Evolutionary conservation across 2,329 filamentous ascomycete genomes (phyloP).

Genomic region (Botrytis tulipae): DNA sequence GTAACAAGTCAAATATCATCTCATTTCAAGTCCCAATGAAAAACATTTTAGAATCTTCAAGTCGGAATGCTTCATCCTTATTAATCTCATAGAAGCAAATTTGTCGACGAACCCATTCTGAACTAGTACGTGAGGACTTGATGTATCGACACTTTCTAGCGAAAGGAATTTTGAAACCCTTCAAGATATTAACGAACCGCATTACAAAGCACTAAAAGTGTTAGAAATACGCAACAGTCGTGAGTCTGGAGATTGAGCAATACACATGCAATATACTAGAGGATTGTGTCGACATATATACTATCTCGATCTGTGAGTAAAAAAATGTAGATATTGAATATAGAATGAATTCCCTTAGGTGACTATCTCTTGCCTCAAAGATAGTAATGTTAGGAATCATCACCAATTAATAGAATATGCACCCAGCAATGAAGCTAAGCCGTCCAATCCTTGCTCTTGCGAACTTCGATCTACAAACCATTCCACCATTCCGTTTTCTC

Average conservation of each 20-base stretch:
- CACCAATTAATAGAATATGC: too few species aligned
- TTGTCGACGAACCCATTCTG: not conserved
- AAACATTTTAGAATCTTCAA: rapidly evolving
- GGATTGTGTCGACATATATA: rapidly evolving
- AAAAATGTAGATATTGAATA: not conserved
- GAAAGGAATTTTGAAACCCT: rapidly evolving
- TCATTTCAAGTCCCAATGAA: not conserved
- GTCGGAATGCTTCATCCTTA: not conserved
- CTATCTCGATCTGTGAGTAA: not conserved
- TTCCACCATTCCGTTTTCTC: slow-evolving; percentile 65
- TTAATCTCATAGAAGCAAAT: not conserved
- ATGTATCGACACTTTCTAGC: rapidly evolving
- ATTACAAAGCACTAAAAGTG: rapidly evolving
- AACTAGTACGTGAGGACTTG: not conserved
- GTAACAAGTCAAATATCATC: rapidly evolving
- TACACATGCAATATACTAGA: not conserved
- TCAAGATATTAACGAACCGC: rapidly evolving
- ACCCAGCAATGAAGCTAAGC: not conserved
- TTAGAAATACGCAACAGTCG: not conserved
- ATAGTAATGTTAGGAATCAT: not conserved
- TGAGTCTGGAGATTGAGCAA: not conserved
- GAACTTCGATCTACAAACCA: slow-evolving; percentile 48
- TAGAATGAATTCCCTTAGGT: not conserved
- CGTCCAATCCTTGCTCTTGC: not conserved
- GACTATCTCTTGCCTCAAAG: not conserved